Evolutionary conservation across 2,329 filamentous ascomycete species (phyloP), one percentile per base, ranked within the genome.

Genomic region (Botrytis paeoniae): DNA sequence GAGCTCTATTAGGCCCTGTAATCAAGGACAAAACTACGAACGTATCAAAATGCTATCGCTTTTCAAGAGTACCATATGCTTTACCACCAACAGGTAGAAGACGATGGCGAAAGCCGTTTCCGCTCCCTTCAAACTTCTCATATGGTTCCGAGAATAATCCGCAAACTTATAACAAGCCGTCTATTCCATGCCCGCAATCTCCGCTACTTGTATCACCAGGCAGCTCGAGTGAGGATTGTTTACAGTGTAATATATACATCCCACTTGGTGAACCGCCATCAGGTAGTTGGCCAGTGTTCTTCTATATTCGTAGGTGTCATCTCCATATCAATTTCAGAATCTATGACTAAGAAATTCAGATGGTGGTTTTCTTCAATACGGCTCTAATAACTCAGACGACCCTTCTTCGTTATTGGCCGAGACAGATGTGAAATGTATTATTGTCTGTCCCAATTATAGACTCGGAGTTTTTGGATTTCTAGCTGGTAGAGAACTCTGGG

Each of bases 391-490:
- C 22, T 72, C 18, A 29, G 43, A 59, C 22, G 43, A 86, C 87
- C 82, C 86, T 91, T 73, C 86, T 92, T 78, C 88, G 90, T 75
- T 86, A 85, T 0, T 88, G 87, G 45, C 89, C 92, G 82, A 86
- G 91, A 20, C 84, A 86, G 16, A 90, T 86, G 82, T 82, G 85
- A 10, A 81, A 82, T 82, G 92, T 70, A 83, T 92, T 57, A 86
- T 84, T 65, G 85, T 91, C 62, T 87, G 84, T 79, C 86, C 90
- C 78, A 87, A 87, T 81, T 89, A 92, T 59, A 80, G 72, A n/a
- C 57, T 75, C 12, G 74, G 74, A 62, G 81, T 84, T 25, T 84
- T 87, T 70, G 83, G 82, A 16, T 84, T 86, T 72, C 74, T 74
- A 41, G 65, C 70, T 4, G 57, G 63, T 12, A 61, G 45, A 5